Evolutionary conservation across 768 basidiomycete genomes (phyloP), one percentile per base, ranked within the genome.

Genomic region (Psilocybe tampanensis): DNA sequence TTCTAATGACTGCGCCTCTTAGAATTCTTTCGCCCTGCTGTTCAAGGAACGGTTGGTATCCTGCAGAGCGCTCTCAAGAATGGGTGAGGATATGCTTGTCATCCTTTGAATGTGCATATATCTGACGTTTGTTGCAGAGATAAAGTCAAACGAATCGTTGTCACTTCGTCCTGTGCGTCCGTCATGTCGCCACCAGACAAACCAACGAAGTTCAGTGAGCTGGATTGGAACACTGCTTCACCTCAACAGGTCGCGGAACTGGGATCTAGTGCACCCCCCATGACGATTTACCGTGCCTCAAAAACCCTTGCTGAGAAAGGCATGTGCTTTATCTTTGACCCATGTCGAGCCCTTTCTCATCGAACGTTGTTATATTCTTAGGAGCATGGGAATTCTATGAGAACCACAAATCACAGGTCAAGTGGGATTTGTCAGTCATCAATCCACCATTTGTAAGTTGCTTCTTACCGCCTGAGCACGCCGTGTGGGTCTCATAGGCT

Each of bases 11-110:
- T 18, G 9, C 12, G 1, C n/a, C 22, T 8, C 15, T 3, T 21
- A 86, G 86, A 89, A 58, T 64, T 90, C 39, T 83, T 90, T 59
- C 68, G 68, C 13, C 92, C 92, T 5, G 91, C 92, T 17, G 81
- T 93, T 2, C 72, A 84, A 2, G 92, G 92, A 3, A 92, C 91
- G 0, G 64, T 82, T 1, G 77, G 84, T 5, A 75, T 93, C 13
- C 74, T 94, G n/a, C 72, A 83, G 57, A 83, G 84, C 43, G 80
- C 84, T 3, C 64, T 81, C 52, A 85, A 84, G 66, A 66, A 83
- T 60, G 79, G 76, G 82, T 86, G 57, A 21, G 72, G 36, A 18
- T 44, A 5, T 32, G n/a, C 15, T 18, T n/a, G 2, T 29, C 7
- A n/a, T 4, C 21, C 12, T 18, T 13, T 8, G 15, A 12, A n/a